These are phyloP conservation scores for Allium cepa DNA, from an alignment of 106 monocot species.

Conservation along the genomic window DNA sequence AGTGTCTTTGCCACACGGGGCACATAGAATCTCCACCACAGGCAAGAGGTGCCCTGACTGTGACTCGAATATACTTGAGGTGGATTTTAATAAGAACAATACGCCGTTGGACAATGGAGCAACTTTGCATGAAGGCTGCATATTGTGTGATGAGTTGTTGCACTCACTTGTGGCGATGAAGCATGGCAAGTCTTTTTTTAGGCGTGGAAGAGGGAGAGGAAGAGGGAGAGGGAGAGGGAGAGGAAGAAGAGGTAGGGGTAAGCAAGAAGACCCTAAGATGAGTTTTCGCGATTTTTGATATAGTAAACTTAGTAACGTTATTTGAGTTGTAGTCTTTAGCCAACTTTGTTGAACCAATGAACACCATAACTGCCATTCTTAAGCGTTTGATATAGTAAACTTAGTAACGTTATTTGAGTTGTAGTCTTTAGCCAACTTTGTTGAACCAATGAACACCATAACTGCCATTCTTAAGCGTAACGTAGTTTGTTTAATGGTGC, in stretches of 20 bases:
- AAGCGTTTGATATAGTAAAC: conserved; percentile 22
- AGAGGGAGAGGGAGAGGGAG: conserved; percentile 55
- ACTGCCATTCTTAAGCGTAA: too few relatives aligned
- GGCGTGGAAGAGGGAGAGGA: conserved; percentile 51
- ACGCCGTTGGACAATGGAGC: conserved; percentile 62
- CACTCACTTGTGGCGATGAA: conserved; percentile 90
- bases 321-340: too few relatives aligned
- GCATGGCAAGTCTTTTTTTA: conserved; percentile 64
- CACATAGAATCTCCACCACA: conserved; percentile 73
- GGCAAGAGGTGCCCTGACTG: conserved; percentile 59
- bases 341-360: too few relatives aligned
- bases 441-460: too few relatives aligned
- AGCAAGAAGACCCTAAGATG: conserved; percentile 78
- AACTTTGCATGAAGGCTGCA: conserved; percentile 72
- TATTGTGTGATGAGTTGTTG: conserved; percentile 86
- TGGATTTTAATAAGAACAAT: conserved; percentile 93
- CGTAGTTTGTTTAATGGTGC: too few relatives aligned
- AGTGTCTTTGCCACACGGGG: conserved; percentile 73
- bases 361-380: too few relatives aligned
- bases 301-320: too few relatives aligned
- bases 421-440: too few relatives aligned
- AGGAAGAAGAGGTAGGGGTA: conserved; percentile 42
- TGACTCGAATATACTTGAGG: conserved; percentile 73
- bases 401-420: too few relatives aligned
- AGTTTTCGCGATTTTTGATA: conserved; percentile 86